These are phyloP conservation scores for Plasmodium sp. DNA, from an alignment of 169 alveolate species.

Conservation along the genomic window DNA sequence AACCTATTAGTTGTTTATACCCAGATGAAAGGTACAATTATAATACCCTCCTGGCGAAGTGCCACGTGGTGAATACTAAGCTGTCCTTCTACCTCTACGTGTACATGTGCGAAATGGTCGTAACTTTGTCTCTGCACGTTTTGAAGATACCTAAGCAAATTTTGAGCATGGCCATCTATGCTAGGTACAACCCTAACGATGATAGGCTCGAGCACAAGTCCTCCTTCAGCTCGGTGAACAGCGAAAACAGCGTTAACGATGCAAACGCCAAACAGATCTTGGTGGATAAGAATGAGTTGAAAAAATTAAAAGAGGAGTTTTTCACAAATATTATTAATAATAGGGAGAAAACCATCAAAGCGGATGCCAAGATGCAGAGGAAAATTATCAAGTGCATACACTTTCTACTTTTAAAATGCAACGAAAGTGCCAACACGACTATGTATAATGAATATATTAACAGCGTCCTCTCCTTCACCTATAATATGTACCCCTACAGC, in stretches of 20 bases:
- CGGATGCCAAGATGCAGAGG: conserved; percentile 67
- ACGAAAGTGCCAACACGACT: conserved; percentile 36
- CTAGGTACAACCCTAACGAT: conserved; percentile 10
- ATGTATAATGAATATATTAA: conserved; percentile 64
- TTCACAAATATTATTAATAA: conserved; percentile 32
- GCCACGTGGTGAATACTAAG: conserved; percentile 58
- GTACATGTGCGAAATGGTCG: conserved; percentile 38
- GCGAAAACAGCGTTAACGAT: conserved; percentile 6
- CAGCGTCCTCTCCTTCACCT: conserved; percentile 50
- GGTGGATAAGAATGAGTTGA: background rate
- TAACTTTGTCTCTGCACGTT: conserved; percentile 37
- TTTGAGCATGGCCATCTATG: conserved; percentile 3
- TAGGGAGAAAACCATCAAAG: conserved; percentile 53
- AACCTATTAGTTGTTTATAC: conserved; percentile 46
- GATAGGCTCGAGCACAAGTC: conserved; percentile 5
- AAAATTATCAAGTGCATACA: conserved; percentile 54
- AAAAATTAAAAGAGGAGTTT: conserved; percentile 33
- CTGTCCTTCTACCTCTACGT: conserved; percentile 33
- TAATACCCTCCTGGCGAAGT: conserved; percentile 18
- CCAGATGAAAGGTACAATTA: conserved; percentile 72
- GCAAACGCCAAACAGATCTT: background rate
- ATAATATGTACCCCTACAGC: conserved; percentile 67
- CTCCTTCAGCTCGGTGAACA: conserved; percentile 4
- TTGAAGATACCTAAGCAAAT: conserved; percentile 33
- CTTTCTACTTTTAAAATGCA: conserved; percentile 43